These are phyloP conservation scores for Lavandula angustifolia DNA, from an alignment of 257 asterid genomes.

Conservation along the genomic window DNA sequence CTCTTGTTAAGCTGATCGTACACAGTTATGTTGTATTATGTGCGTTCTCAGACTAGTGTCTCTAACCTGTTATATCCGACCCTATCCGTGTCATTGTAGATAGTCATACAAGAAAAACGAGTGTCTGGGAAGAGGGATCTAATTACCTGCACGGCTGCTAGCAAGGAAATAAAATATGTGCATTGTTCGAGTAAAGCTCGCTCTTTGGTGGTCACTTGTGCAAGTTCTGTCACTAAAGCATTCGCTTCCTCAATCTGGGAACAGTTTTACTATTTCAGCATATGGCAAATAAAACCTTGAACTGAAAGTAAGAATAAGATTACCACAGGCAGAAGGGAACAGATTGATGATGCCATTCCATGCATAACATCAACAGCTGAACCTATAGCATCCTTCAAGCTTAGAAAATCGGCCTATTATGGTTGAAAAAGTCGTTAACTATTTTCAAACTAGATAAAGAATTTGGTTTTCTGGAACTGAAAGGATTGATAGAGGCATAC, in stretches of 20 bases:
- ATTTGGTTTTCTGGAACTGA: neutral
- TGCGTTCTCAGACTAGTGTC: slow-evolving; percentile 53
- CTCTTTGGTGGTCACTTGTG: slow-evolving; percentile 61
- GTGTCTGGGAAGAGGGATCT: neutral
- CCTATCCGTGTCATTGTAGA: neutral
- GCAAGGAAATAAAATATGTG: slow-evolving; percentile 57
- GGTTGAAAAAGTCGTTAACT: slow-evolving; percentile 14
- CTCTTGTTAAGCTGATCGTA: slow-evolving; percentile 43
- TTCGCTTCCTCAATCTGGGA: slow-evolving; percentile 68
- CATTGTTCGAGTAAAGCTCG: slow-evolving; percentile 69
- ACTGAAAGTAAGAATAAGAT: slow-evolving; percentile 11
- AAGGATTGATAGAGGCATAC: slow-evolving; percentile 43
- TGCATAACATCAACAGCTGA: slow-evolving; percentile 89
- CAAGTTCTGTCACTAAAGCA: slow-evolving; percentile 57
- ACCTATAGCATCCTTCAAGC: slow-evolving; percentile 81
- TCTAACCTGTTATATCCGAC: slow-evolving; percentile 39
- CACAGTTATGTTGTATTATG: slow-evolving; percentile 48
- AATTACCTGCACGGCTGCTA: slow-evolving; percentile 54
- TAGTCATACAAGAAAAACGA: neutral
- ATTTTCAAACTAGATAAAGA: slow-evolving; percentile 16
- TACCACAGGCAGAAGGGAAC: slow-evolving; percentile 60
- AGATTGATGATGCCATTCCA: slow-evolving; percentile 60
- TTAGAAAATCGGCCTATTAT: slow-evolving; percentile 61
- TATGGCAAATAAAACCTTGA: neutral
- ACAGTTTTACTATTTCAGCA: neutral